phyloP scores from a whole-genome alignment of 148 eudicot species.

The Hydrangea macrophylla region DNA sequence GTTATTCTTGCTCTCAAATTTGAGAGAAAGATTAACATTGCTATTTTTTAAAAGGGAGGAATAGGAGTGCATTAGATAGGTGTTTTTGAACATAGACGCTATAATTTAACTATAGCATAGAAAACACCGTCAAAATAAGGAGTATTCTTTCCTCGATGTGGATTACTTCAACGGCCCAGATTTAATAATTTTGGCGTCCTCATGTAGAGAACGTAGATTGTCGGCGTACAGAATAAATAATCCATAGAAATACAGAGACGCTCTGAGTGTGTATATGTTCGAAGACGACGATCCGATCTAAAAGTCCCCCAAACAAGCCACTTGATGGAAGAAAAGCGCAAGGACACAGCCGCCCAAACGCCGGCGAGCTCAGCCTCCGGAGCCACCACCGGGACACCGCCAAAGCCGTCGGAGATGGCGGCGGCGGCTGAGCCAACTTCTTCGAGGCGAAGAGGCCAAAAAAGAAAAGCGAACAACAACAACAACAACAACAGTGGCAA shows the following conservation, averaged over 20 bases:
- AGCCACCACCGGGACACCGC: constrained; percentile 22
- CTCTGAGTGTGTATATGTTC: not conserved
- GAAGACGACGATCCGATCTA: not conserved
- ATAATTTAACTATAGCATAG: too few species aligned
- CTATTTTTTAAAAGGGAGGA: too few species aligned
- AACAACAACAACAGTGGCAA: constrained; percentile 20
- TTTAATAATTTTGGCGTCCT: not conserved
- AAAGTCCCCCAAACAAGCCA: constrained; percentile 17
- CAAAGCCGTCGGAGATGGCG: constrained; percentile 20
- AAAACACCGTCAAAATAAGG: too few species aligned
- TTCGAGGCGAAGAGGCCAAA: constrained; percentile 61
- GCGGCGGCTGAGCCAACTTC: constrained; percentile 39
- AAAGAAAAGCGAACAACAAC: constrained; percentile 53
- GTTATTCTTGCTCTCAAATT: too few species aligned
- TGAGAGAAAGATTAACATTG: too few species aligned
- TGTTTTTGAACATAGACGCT: too few species aligned
- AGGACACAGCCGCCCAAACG: constrained; percentile 39
- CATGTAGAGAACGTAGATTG: not conserved
- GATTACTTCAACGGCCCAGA: not conserved
- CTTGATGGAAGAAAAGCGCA: constrained; percentile 71
- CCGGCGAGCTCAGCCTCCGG: constrained; percentile 18
- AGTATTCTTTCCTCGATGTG: too few species aligned
- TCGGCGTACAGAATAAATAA: not conserved
- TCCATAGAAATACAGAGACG: not conserved
- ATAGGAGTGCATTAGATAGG: too few species aligned